Percentiles rank a stretch among this genome's conserved stretches.
These are phyloP conservation scores for Amoebophrya sp. DNA, from an alignment of 169 alveolate species.

Conservation along the genomic window DNA sequence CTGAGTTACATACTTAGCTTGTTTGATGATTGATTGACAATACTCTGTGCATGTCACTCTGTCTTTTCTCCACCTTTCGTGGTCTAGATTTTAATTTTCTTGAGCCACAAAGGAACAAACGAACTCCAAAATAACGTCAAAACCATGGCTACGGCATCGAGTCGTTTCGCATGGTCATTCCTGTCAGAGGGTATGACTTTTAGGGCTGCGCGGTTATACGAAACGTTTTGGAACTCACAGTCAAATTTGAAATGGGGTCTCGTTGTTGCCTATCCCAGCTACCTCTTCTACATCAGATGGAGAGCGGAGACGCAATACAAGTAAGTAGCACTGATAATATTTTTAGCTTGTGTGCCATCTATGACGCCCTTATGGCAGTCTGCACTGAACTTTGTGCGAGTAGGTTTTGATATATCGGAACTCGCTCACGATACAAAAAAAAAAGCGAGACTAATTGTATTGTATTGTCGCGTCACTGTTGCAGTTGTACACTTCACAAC, in stretches of 20 bases:
- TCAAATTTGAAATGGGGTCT: conserved; percentile 35
- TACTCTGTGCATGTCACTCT: too few relatives aligned
- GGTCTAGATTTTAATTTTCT: too few relatives aligned
- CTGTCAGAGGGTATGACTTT: conserved; percentile 30
- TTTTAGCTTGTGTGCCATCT: background rate
- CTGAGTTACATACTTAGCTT: too few relatives aligned
- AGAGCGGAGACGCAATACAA: conserved; percentile 33
- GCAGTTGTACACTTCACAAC: background rate
- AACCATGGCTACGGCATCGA: background rate
- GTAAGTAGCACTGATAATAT: background rate
- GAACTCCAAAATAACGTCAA: background rate
- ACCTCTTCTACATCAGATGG: conserved; percentile 38
- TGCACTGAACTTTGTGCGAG: too few relatives aligned
- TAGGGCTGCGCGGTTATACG: conserved; percentile 20
- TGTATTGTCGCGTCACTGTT: background rate
- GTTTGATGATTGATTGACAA: too few relatives aligned
- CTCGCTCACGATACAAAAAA: too few relatives aligned
- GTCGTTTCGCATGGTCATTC: conserved; percentile 28
- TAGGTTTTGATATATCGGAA: too few relatives aligned
- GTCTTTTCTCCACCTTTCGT: too few relatives aligned
- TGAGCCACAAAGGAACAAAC: too few relatives aligned
- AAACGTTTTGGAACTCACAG: conserved; percentile 38
- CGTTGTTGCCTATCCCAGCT: conserved; percentile 33
- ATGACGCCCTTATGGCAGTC: too few relatives aligned
- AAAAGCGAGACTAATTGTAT: background rate